Evolutionary conservation across 2,329 filamentous ascomycete species (phyloP).

Genomic region (Cercospora sp.): DNA sequence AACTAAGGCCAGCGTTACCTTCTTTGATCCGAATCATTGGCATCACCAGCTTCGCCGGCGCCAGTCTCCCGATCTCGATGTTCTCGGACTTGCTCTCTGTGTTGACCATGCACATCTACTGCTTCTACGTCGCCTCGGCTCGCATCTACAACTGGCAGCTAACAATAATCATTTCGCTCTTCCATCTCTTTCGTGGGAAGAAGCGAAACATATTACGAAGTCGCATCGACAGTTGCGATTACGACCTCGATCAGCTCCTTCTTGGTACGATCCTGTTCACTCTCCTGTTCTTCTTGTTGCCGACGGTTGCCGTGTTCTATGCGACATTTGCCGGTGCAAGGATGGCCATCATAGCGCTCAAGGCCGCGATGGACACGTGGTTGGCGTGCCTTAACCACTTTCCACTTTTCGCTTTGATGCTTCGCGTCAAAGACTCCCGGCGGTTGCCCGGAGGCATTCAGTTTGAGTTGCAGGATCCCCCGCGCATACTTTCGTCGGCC

Average conservation of each 20-base stretch:
- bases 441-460: conserved; percentile 86
- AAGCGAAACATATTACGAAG: conserved; percentile 96
- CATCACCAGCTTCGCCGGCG: conserved; percentile 90
- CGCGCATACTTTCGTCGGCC: conserved; percentile 36
- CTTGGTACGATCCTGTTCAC: conserved; percentile 97
- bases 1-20: conserved; percentile 77
- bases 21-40: conserved; percentile 89
- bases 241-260: conserved; percentile 93
- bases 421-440: conserved; percentile 87
- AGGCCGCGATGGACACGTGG: conserved; percentile 85
- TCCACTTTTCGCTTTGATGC: conserved; percentile 93
- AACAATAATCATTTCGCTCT: conserved; percentile 93
- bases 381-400: conserved; percentile 97
- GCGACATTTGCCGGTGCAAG: conserved; percentile 91
- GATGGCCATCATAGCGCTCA: conserved; percentile 92
- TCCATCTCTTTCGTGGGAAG: conserved; percentile 96
- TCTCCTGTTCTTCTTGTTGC: conserved; percentile 87
- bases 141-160: conserved; percentile 99
- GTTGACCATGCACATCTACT: conserved; percentile 94
- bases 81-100: conserved; percentile 92
- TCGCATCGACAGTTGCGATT: conserved; percentile 97
- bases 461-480: conserved; percentile 82
- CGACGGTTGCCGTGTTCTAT: conserved; percentile 95
- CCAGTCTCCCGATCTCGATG: conserved; percentile 93
- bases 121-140: conserved; percentile 94